A percentile compares a stretch with the other conserved stretches of the same genome.
Conservation (phyloP, 2,329 filamentous ascomycete species). For the Colletotrichum siamense region DNA sequence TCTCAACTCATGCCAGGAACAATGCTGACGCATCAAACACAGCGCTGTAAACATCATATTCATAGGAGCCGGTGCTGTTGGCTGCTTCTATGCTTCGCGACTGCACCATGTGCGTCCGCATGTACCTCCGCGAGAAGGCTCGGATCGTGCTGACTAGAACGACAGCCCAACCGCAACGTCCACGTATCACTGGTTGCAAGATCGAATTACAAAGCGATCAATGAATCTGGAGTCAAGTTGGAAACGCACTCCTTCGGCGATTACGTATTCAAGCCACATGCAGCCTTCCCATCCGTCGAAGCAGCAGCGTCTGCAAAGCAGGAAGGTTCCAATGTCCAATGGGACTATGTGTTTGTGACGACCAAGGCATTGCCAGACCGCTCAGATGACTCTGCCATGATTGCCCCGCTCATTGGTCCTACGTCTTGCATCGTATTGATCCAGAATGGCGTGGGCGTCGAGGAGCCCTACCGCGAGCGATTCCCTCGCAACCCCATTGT, state of each 20-base stretch:
- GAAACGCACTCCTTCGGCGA: slow-evolving; percentile 71
- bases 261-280: slow-evolving; percentile 67
- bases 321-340: slow-evolving; percentile 17
- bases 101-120: slow-evolving; percentile 57
- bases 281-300: slow-evolving; percentile 66
- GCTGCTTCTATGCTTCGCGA: slow-evolving; percentile 75
- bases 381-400: slow-evolving; percentile 64
- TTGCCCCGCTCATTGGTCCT: slow-evolving; percentile 63
- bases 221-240: slow-evolving; percentile 65
- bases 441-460: slow-evolving; percentile 75
- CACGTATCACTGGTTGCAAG: slow-evolving; percentile 74
- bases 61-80: slow-evolving; percentile 74
- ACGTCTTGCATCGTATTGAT: slow-evolving; percentile 68
- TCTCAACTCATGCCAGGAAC: background rate
- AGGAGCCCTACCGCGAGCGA: slow-evolving; percentile 66
- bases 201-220: slow-evolving; percentile 73
- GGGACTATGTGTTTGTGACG: slow-evolving; percentile 71
- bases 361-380: slow-evolving; percentile 74
- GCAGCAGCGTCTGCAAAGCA: slow-evolving; percentile 47
- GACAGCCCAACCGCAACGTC: slow-evolving; percentile 53
- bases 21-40: background rate
- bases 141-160: slow-evolving; percentile 17
- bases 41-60: slow-evolving; percentile 66
- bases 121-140: background rate
- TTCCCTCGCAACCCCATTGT: slow-evolving; percentile 68